These are phyloP conservation scores for Cryphonectria japonica DNA, from an alignment of 2,329 filamentous ascomycete species.

Conservation along the genomic window DNA sequence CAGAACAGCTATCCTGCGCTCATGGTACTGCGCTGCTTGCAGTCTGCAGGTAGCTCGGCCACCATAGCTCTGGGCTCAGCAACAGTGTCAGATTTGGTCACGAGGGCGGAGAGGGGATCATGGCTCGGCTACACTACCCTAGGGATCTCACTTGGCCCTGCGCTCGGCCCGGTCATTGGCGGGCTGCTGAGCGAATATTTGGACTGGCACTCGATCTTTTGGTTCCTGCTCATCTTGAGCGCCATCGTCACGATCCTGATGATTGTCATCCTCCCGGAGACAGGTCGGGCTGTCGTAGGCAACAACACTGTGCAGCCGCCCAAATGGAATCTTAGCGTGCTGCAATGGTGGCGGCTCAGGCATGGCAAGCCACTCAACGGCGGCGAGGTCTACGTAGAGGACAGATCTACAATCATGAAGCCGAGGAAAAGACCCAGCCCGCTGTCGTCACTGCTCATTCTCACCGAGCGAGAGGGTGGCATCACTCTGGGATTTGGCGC, in stretches of 20 bases:
- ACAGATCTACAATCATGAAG: constrained; percentile 10
- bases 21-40: constrained; percentile 54
- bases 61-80: constrained; percentile 34
- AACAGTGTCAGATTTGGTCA: constrained; percentile 63
- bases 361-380: constrained; percentile 13
- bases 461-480: constrained; percentile 34
- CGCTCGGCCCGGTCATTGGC: constrained; percentile 60
- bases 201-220: constrained; percentile 65
- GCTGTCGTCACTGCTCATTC: constrained; percentile 34
- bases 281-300: constrained; percentile 53
- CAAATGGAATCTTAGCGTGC: constrained; percentile 20
- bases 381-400: constrained; percentile 7
- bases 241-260: constrained; percentile 48
- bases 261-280: constrained; percentile 58
- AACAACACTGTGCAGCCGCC: constrained; percentile 52
- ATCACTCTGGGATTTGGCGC: constrained; percentile 34
- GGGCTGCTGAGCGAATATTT: constrained; percentile 60
- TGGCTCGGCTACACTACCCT: constrained; percentile 58
- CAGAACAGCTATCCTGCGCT: constrained; percentile 50
- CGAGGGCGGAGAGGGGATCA: constrained; percentile 61
- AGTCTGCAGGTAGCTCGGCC: constrained; percentile 37
- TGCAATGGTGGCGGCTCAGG: constrained; percentile 18
- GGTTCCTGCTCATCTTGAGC: constrained; percentile 58
- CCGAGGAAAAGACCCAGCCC: constrained; percentile 33
- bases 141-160: constrained; percentile 51